These are phyloP conservation scores for Pythium periplocum DNA, from an alignment of 352 stramenopile genomes.

Conservation along the genomic window DNA sequence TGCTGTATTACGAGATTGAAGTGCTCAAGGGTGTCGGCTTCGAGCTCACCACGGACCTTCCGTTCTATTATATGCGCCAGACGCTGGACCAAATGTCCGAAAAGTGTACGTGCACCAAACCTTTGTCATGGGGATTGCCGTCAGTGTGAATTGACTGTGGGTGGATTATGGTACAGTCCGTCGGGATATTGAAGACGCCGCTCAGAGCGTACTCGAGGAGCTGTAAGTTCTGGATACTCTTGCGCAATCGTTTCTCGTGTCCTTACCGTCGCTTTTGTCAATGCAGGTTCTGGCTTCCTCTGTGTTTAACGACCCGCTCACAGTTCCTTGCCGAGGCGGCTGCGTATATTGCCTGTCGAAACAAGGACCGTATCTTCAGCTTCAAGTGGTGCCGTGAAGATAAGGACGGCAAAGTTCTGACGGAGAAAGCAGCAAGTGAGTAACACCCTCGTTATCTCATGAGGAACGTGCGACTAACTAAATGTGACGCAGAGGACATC, in stretches of 20 bases:
- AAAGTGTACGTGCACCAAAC: conserved; percentile 39
- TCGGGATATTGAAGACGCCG: conserved; percentile 35
- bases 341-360: conserved; percentile 68
- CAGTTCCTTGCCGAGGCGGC: conserved; percentile 65
- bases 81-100: conserved; percentile 67
- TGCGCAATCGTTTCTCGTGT: not conserved
- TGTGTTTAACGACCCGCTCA: conserved; percentile 49
- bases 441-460: conserved; percentile 4
- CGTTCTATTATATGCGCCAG: conserved; percentile 61
- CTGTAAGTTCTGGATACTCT: conserved; percentile 26
- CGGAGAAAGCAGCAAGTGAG: conserved; percentile 65
- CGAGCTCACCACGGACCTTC: conserved; percentile 73
- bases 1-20: conserved; percentile 84
- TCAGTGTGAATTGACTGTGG: too few species aligned
- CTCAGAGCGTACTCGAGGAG: conserved; percentile 56
- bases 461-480: not conserved
- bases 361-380: conserved; percentile 71
- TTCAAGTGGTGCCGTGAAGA: conserved; percentile 70
- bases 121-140: too few species aligned
- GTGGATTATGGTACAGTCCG: conserved; percentile 26
- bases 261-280: too few species aligned
- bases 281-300: conserved; percentile 57
- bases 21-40: conserved; percentile 80
- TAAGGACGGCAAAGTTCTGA: conserved; percentile 45
- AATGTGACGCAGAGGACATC: conserved; percentile 35